phyloP scores from a whole-genome alignment of 106 monocot genomes.

The Alisma plantagoaquatica region DNA sequence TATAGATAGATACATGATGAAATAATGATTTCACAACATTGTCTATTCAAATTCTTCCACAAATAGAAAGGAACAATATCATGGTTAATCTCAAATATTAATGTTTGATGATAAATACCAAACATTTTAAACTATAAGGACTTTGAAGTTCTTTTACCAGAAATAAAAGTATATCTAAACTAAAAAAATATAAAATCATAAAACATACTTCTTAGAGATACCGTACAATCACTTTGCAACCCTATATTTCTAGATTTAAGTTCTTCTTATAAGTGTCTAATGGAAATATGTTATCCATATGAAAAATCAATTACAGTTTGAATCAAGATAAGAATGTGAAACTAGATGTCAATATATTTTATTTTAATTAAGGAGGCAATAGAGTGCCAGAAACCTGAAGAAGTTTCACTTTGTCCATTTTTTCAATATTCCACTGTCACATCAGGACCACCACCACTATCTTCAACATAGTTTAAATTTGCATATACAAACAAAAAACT shows the following conservation, averaged over 20 bases:
- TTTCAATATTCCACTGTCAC: slow-evolving; percentile 85
- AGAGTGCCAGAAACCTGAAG: slow-evolving; percentile 65
- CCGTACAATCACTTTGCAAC: slow-evolving; percentile 83
- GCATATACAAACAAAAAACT: slow-evolving; percentile 2
- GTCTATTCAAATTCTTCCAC: too few species aligned
- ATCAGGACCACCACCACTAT: slow-evolving; percentile 96
- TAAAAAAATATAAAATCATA: too few species aligned
- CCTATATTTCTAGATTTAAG: slow-evolving; percentile 90
- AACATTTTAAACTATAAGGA: too few species aligned
- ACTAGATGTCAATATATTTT: neutral
- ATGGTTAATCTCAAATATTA: too few species aligned
- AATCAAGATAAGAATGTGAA: neutral
- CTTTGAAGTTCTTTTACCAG: too few species aligned
- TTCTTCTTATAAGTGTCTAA: slow-evolving; percentile 77
- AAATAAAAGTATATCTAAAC: too few species aligned
- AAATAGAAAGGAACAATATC: too few species aligned
- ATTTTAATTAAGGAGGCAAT: too few species aligned
- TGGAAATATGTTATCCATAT: slow-evolving; percentile 69
- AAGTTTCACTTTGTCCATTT: slow-evolving; percentile 89
- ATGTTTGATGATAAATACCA: too few species aligned
- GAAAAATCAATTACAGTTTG: too few species aligned
- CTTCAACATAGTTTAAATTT: slow-evolving; percentile 92
- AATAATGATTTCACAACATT: too few species aligned
- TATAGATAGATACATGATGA: too few species aligned
- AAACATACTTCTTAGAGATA: slow-evolving; percentile 64